Conservation (phyloP, 352 stramenopile genomes). For the Pythium rishiriense region DNA sequence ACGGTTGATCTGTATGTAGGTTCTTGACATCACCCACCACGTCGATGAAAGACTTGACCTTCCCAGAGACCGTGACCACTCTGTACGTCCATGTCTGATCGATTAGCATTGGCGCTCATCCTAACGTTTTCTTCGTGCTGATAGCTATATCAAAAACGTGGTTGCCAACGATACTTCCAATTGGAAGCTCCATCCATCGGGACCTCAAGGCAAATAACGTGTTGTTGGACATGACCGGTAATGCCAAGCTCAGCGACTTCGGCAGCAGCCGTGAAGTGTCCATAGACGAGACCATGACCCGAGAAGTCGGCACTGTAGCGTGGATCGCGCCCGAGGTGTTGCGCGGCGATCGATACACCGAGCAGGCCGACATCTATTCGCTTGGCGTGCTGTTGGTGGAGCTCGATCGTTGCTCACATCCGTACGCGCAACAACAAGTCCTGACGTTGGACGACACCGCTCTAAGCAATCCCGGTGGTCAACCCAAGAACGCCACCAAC, state of each 20-base stretch:
- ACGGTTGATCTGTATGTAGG: too few relatives aligned
- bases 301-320: conserved; percentile 27
- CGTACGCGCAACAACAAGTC: conserved; percentile 6
- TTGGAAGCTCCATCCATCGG: neutral
- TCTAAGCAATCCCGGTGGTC: neutral
- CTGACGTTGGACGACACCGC: neutral
- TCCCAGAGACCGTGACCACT: too few relatives aligned
- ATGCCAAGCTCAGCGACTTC: conserved; percentile 26
- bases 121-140: too few relatives aligned
- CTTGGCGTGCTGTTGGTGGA: conserved; percentile 32
- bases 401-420: conserved; percentile 25
- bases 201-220: conserved; percentile 11
- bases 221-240: conserved; percentile 9
- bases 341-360: conserved; percentile 30
- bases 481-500: neutral
- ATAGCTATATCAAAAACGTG: too few relatives aligned
- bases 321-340: conserved; percentile 34
- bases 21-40: too few relatives aligned
- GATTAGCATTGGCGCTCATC: too few relatives aligned
- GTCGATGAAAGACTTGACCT: too few relatives aligned
- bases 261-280: conserved; percentile 19
- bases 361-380: conserved; percentile 37
- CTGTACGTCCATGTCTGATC: too few relatives aligned
- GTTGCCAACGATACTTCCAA: too few relatives aligned
- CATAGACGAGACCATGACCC: conserved; percentile 30